Conservation (phyloP, 2,329 filamentous ascomycete species). For the Septoria petroselini region DNA sequence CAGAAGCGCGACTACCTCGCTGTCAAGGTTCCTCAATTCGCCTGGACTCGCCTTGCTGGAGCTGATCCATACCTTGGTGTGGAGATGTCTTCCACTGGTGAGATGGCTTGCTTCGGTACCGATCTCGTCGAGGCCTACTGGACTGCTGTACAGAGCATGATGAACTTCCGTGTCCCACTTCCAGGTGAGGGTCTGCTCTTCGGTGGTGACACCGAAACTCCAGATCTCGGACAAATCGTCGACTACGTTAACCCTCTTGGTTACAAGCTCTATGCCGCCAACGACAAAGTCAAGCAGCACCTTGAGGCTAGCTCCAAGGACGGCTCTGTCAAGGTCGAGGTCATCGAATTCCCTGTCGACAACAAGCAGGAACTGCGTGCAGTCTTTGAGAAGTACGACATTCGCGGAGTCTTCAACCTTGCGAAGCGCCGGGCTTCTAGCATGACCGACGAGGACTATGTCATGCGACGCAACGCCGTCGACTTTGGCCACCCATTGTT, state of each 20-base stretch:
- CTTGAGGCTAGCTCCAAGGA: constrained; percentile 69
- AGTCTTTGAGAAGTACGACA: constrained; percentile 95
- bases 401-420: constrained; percentile 93
- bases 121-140: constrained; percentile 96
- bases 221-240: constrained; percentile 72
- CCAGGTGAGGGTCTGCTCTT: constrained; percentile 94
- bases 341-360: constrained; percentile 94
- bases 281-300: constrained; percentile 74
- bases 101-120: constrained; percentile 98
- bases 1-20: constrained; percentile 87
- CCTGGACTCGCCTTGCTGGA: constrained; percentile 94
- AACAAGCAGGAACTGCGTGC: constrained; percentile 93
- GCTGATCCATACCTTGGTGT: constrained; percentile 97
- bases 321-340: constrained; percentile 67
- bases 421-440: constrained; percentile 80
- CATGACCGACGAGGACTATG: constrained; percentile 87
- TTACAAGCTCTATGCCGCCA: constrained; percentile 91
- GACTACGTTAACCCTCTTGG: constrained; percentile 84
- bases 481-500: constrained; percentile 97
- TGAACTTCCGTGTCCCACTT: constrained; percentile 98
- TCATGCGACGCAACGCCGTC: constrained; percentile 92
- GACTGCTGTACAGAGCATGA: constrained; percentile 90
- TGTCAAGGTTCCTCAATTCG: constrained; percentile 98
- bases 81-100: constrained; percentile 94
- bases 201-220: constrained; percentile 74